These are phyloP conservation scores for Anthoceros angustus DNA, from an alignment of 225 moss, liverwort and hornwort species.

Conservation along the genomic window DNA sequence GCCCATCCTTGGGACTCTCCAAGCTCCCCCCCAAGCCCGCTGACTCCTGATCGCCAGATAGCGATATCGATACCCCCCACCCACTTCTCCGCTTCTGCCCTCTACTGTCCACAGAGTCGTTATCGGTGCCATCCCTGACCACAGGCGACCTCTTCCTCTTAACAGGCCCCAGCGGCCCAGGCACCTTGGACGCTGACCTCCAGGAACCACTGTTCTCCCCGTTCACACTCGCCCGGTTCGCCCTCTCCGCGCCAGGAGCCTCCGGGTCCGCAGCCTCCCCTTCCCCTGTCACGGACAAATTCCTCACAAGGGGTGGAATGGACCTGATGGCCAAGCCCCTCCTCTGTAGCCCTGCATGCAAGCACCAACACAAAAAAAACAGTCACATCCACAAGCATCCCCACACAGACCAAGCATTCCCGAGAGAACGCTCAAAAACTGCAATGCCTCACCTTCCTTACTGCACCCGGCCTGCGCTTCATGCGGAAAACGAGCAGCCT, in stretches of 20 bases:
- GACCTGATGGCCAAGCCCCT: neutral
- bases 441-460: neutral
- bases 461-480: neutral
- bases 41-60: too few species aligned
- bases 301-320: neutral
- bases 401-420: neutral
- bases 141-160: neutral
- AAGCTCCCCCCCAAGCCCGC: too few species aligned
- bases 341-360: neutral
- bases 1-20: neutral
- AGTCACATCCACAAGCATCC: neutral
- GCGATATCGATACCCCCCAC: too few species aligned
- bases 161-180: neutral
- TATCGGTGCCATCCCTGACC: neutral
- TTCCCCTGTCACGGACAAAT: neutral
- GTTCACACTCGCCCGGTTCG: neutral
- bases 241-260: neutral
- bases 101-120: neutral
- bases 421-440: too few species aligned
- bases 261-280: neutral
- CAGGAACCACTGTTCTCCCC: neutral
- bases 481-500: neutral
- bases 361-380: neutral
- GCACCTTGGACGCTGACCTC: neutral
- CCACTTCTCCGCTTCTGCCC: neutral